A percentile compares a stretch with the other conserved stretches of the same genome.
Evolutionary conservation across 495 filamentous ascomycete genomes (phyloP).

Genomic region (Penicillium robsamsonii): DNA sequence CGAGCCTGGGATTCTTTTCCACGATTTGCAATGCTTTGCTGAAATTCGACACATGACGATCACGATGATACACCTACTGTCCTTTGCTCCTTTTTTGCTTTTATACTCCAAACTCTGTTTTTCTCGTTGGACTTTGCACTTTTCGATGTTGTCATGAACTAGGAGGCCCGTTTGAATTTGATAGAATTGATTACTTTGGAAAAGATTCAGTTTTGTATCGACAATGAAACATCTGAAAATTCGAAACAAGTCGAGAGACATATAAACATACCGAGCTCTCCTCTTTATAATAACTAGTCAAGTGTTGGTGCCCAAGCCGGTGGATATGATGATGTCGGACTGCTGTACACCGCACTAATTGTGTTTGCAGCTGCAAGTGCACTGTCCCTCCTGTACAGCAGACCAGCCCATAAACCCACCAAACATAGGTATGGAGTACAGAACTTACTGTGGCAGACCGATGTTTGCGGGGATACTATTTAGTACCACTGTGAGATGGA

Average conservation of each 20-base stretch:
- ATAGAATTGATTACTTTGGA: conserved; percentile 2
- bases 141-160: conserved; percentile 11
- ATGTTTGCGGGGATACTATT: background rate
- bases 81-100: background rate
- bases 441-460: background rate
- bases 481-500: background rate
- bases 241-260: background rate
- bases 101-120: background rate
- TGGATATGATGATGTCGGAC: background rate
- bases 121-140: background rate
- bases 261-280: background rate
- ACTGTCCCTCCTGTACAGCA: background rate
- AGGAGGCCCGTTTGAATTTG: conserved; percentile 19
- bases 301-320: conserved; percentile 23
- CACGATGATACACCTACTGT: conserved; percentile 17
- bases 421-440: background rate
- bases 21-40: background rate
- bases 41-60: conserved; percentile 15
- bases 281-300: conserved; percentile 1
- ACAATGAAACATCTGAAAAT: conserved; percentile 4
- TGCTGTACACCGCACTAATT: conserved; percentile 5
- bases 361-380: conserved; percentile 3
- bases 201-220: conserved; percentile 6
- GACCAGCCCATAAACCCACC: background rate
- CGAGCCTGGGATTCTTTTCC: background rate